These are phyloP conservation scores for Rhodotorula sp. DNA, from an alignment of 1,284 basidiomycete species.

Conservation along the genomic window DNA sequence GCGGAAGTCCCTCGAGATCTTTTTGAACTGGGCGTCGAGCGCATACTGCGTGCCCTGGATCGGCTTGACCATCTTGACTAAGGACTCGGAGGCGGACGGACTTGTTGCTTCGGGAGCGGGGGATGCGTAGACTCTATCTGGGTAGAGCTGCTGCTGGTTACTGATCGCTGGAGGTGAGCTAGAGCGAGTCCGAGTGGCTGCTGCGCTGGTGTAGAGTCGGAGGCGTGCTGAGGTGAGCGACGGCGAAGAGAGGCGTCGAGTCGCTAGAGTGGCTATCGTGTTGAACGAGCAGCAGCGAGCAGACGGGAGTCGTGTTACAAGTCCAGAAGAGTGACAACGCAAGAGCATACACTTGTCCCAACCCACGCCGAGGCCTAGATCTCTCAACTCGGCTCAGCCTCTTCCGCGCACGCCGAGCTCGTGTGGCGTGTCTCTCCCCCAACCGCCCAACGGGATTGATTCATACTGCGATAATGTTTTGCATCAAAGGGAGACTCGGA, in stretches of 20 bases:
- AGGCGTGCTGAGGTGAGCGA: neutral
- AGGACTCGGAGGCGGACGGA: neutral
- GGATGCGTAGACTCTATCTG: conserved; percentile 1
- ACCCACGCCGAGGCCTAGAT: too few species aligned
- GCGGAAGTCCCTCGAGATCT: conserved; percentile 51
- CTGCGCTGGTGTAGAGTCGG: neutral
- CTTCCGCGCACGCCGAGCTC: too few species aligned
- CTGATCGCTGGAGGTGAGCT: neutral
- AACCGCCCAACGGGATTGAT: too few species aligned
- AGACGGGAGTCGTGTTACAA: neutral
- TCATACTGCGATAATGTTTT: too few species aligned
- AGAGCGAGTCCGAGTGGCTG: neutral
- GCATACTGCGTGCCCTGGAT: conserved; percentile 17
- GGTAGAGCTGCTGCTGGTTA: neutral
- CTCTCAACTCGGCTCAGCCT: too few species aligned
- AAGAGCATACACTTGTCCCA: neutral
- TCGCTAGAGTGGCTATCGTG: neutral
- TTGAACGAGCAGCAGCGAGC: conserved; percentile 10
- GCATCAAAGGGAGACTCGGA: too few species aligned
- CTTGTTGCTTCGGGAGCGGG: conserved; percentile 11
- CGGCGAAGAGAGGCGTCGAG: neutral
- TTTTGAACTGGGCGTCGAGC: conserved; percentile 47
- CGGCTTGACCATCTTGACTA: conserved; percentile 13
- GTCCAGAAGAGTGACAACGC: neutral
- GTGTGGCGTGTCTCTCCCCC: too few species aligned